Percentiles rank a stretch among this genome's conserved stretches.
These are phyloP conservation scores for Mycena capillaripes DNA, from an alignment of 768 basidiomycete genomes.

Conservation along the genomic window DNA sequence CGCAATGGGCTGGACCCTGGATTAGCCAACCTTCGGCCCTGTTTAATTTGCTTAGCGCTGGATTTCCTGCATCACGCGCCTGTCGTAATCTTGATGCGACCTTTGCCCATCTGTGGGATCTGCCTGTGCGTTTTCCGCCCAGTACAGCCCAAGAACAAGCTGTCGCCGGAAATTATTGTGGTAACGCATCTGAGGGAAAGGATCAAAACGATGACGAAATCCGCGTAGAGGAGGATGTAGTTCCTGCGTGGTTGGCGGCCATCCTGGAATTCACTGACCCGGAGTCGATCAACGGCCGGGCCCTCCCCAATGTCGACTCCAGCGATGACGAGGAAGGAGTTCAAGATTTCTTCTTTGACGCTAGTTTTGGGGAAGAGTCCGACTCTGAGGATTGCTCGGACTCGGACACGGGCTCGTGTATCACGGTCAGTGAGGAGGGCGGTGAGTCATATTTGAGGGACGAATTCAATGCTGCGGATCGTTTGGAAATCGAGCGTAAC, in stretches of 20 bases:
- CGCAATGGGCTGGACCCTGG: no score
- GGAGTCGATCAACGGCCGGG: background rate
- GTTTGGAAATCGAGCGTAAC: conserved; percentile 1
- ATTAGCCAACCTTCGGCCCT: no score
- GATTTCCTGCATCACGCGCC: conserved; percentile 6
- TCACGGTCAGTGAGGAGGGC: background rate
- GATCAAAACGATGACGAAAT: background rate
- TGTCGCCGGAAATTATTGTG: no score
- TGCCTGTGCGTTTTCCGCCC: conserved; percentile 10
- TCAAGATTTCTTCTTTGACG: background rate
- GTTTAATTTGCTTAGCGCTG: background rate
- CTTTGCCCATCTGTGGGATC: background rate
- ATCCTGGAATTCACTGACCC: conserved; percentile 4
- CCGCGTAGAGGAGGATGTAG: background rate
- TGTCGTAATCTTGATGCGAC: conserved; percentile 11
- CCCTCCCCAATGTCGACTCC: background rate
- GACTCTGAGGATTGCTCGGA: conserved; percentile 12
- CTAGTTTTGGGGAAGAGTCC: background rate
- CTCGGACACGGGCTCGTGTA: conserved; percentile 1
- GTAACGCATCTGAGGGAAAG: background rate
- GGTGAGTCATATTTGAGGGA: background rate
- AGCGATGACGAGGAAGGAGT: background rate
- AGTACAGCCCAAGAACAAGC: no score
- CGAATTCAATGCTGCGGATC: background rate
- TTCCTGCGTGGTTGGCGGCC: background rate